Evolutionary conservation across 116 monocot genomes (phyloP), one percentile per base, ranked within the genome.

Genomic region (Thalassia testudinum): DNA sequence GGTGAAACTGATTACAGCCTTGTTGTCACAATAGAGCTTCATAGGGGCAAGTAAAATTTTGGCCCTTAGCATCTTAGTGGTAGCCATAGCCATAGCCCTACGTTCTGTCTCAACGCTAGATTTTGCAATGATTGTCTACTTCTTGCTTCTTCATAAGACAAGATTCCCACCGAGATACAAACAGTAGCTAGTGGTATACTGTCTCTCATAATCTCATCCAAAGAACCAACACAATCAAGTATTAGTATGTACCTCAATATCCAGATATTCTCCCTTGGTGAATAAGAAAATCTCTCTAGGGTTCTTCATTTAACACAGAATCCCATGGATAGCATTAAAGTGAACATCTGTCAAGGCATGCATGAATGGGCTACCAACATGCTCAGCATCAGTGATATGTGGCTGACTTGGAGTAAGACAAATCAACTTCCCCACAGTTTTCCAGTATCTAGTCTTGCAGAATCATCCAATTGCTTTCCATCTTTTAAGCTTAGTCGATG

Each of bases 331-430:
- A 24, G 60, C 29, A 1, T 49, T 4, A 15, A 49, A 1, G 26
- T 49, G 48, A 0, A 21, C 17, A 48, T 25, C n/a, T 20, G 2
- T 48, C 2, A 29, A 49, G 22, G 19, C 48, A 13, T 60, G 49
- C 14, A 60, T 60, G 12, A 19, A 60, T 34, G 28, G 48, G 21
- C 60, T 49, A 20, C 47, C 27, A 6, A 60, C 15, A 29, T 30
- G 2, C 1, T 30, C 48, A 28, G 4, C 29, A 49, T 26, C 26
- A 1, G 49, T 8, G 2, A 47, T 8, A 23, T 49, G n/a, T n/a
- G n/a, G n/a, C n/a, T n/a, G n/a, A n/a, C n/a, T n/a, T 15, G 10
- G 12, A 49, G 1, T 0, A 2, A 12, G 48, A 27, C 2, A 29
- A 20, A 14, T 8, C 11, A 8, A 40, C 7, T 40, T 7, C 14